phyloP scores from a whole-genome alignment of 2,329 filamentous ascomycete species.

The Nemania diffusa region DNA sequence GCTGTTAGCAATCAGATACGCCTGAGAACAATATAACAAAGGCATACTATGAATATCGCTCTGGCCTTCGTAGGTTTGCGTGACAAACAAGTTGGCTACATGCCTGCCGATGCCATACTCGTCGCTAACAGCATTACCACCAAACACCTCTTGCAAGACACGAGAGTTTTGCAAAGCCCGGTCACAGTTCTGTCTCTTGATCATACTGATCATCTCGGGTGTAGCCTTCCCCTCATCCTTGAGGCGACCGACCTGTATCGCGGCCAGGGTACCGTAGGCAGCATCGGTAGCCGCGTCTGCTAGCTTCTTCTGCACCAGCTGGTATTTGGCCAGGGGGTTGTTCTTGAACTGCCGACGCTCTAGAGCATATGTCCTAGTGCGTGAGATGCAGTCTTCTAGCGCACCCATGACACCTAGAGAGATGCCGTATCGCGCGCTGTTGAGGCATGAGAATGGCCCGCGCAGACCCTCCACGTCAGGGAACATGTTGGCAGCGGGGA shows the following conservation, averaged over 20 bases:
- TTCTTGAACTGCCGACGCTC: slow-evolving; percentile 96
- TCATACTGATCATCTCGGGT: slow-evolving; percentile 96
- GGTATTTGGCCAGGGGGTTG: slow-evolving; percentile 94
- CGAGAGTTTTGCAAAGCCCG: slow-evolving; percentile 82
- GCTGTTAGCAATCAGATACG: slow-evolving; percentile 16
- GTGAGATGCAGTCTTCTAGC: slow-evolving; percentile 86
- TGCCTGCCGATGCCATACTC: slow-evolving; percentile 96
- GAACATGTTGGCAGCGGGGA: slow-evolving; percentile 93
- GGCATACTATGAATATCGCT: slow-evolving; percentile 94
- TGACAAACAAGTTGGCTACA: slow-evolving; percentile 95
- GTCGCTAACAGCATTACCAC: slow-evolving; percentile 97
- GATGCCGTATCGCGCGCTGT: slow-evolving; percentile 93
- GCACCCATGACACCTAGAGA: slow-evolving; percentile 94
- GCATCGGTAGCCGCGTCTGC: slow-evolving; percentile 92
- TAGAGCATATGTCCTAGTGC: slow-evolving; percentile 86
- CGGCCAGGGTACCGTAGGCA: slow-evolving; percentile 88
- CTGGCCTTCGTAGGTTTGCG: slow-evolving; percentile 97
- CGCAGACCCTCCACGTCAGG: slow-evolving; percentile 85
- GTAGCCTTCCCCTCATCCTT: slow-evolving; percentile 90
- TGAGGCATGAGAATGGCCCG: slow-evolving; percentile 93
- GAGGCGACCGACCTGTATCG: slow-evolving; percentile 88
- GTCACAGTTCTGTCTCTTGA: slow-evolving; percentile 98
- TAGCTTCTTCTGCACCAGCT: slow-evolving; percentile 97
- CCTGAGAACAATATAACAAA: neutral
- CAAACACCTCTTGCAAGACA: slow-evolving; percentile 91